phyloP scores from a whole-genome alignment of 176 grass and related monocot genomes.

The Phyllostachys edulis region DNA sequence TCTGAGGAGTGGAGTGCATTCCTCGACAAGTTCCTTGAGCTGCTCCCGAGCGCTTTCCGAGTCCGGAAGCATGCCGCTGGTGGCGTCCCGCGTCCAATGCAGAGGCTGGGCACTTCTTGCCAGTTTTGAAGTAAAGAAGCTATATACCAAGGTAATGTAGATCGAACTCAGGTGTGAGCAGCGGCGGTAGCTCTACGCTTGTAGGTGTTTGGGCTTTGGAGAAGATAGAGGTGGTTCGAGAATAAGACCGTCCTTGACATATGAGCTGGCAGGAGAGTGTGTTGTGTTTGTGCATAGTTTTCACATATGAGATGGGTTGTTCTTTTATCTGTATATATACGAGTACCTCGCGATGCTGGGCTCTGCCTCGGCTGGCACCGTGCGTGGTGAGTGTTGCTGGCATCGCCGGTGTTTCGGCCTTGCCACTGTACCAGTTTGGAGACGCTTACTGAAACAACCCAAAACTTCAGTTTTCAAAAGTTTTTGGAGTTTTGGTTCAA shows the following conservation, averaged over 20 bases:
- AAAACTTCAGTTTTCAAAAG: no score
- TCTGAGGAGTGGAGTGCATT: slow-evolving; percentile 68
- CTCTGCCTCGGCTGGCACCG: slow-evolving; percentile 13
- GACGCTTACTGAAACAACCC: slow-evolving; percentile 40
- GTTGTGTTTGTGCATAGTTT: slow-evolving; percentile 53
- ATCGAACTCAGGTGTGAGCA: slow-evolving; percentile 15
- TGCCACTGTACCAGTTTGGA: slow-evolving; percentile 46
- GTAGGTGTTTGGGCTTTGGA: slow-evolving; percentile 30
- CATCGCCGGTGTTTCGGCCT: slow-evolving; percentile 24
- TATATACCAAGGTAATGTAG: slow-evolving; percentile 36
- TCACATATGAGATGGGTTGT: slow-evolving; percentile 37
- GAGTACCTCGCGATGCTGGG: slow-evolving; percentile 21
- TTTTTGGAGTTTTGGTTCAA: no score
- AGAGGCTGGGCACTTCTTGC: slow-evolving; percentile 86
- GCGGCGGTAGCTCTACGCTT: slow-evolving; percentile 7
- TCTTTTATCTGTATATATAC: slow-evolving; percentile 40
- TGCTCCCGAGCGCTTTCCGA: slow-evolving; percentile 62
- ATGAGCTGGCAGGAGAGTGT: slow-evolving; percentile 10
- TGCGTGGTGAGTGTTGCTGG: slow-evolving; percentile 41
- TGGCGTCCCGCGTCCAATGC: slow-evolving; percentile 41
- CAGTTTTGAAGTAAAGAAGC: slow-evolving; percentile 73
- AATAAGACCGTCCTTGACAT: slow-evolving; percentile 45
- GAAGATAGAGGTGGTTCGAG: slow-evolving; percentile 24
- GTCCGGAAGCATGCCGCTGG: slow-evolving; percentile 48
- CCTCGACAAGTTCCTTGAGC: slow-evolving; percentile 73